Evolutionary conservation across 2,329 filamentous ascomycete genomes (phyloP).

Genomic region (Fusarium transvaalense): DNA sequence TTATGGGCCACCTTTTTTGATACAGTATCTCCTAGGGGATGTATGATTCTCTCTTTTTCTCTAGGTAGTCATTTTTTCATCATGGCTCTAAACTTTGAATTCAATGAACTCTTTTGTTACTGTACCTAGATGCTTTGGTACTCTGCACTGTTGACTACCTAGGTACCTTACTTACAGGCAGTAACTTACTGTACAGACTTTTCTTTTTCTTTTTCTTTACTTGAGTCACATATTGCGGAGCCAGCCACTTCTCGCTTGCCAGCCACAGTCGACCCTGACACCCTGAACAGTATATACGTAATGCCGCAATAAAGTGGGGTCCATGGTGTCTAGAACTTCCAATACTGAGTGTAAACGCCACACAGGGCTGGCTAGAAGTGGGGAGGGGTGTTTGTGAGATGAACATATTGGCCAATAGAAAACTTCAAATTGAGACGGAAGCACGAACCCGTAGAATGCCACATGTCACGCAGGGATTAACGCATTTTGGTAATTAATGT

Average conservation of each 20-base stretch:
- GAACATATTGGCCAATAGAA: slow-evolving; percentile 1
- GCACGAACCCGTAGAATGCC: slow-evolving; percentile 45
- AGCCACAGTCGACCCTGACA: slow-evolving; percentile 18
- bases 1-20: background rate
- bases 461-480: slow-evolving; percentile 52
- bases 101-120: background rate
- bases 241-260: slow-evolving; percentile 10
- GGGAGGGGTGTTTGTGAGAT: background rate
- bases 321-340: background rate
- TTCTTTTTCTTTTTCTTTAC: background rate
- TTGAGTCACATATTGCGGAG: slow-evolving; percentile 16
- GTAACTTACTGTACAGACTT: too few species aligned
- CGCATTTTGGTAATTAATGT: slow-evolving; percentile 5
- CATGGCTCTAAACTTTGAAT: background rate
- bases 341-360: slow-evolving; percentile 13
- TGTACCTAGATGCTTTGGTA: too few species aligned
- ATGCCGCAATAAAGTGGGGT: slow-evolving; percentile 16
- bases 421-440: background rate
- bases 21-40: background rate
- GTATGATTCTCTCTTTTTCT: background rate
- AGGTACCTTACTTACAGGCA: too few species aligned
- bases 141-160: background rate
- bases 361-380: slow-evolving; percentile 38
- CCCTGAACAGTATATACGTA: slow-evolving; percentile 14
- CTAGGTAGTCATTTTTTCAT: background rate